Evolutionary conservation across 192 early-diverging fungal genomes (phyloP).

Genomic region (Umbelopsis sp.): DNA sequence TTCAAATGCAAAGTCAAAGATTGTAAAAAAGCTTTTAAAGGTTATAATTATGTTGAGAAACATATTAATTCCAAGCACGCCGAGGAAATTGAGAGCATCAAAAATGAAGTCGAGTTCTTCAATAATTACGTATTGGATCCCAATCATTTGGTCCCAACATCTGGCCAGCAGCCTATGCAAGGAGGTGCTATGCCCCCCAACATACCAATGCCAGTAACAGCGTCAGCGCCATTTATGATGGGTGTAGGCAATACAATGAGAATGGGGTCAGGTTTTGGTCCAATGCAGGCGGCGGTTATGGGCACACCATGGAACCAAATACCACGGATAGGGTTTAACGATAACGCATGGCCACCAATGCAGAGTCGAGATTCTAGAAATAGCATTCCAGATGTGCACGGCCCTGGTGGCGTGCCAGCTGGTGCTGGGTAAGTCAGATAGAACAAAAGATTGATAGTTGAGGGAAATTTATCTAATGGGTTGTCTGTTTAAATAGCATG

Average conservation of each 20-base stretch:
- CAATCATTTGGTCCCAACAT: constrained; percentile 65
- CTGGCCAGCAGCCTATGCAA: constrained; percentile 3
- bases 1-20: constrained; percentile 77
- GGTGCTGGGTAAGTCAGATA: constrained; percentile 16
- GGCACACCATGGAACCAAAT: constrained; percentile 61
- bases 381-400: constrained; percentile 10
- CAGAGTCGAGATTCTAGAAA: constrained; percentile 8
- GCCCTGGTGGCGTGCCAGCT: constrained; percentile 14
- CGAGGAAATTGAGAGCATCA: constrained; percentile 63
- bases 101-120: constrained; percentile 74
- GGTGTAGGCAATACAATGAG: constrained; percentile 24
- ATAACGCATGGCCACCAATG: constrained; percentile 5
- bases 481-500: not conserved
- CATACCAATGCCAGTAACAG: not conserved
- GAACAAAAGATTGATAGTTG: not conserved
- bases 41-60: constrained; percentile 91
- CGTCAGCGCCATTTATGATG: constrained; percentile 32
- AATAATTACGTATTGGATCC: constrained; percentile 91
- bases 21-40: constrained; percentile 95
- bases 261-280: constrained; percentile 38
- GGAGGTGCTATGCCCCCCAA: not conserved
- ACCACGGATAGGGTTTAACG: constrained; percentile 62
- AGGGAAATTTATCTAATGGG: not conserved
- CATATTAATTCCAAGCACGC: constrained; percentile 92
- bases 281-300: constrained; percentile 43